Base-by-base conservation (phyloP, 176 grass and related monocot species). In the maize (Zea mays) region DNA sequence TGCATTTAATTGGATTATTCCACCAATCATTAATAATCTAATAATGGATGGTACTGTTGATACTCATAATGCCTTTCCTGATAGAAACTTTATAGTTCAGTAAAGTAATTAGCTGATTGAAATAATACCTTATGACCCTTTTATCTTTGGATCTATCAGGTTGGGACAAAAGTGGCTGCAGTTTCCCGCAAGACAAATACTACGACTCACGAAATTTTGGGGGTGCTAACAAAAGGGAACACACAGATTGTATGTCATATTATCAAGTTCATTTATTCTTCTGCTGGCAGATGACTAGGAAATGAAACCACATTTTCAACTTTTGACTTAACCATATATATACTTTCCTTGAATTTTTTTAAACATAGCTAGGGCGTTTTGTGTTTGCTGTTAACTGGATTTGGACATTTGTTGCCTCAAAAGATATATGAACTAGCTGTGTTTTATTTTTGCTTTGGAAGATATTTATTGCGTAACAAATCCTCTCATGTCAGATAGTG, bases 301-400 rank as follows among this genome's bases (percentile, higher is more conserved):
- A 42, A 49, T 80, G 71, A 9, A 38, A 63, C 45, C 37, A 34
- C 44, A 67, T 66, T 65, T 83, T 73, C 20, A 51, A 67, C 7
- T 74, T 50, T 79, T 65, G 19, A 44, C 37, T 19, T 74, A 50
- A 48, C 3, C 8, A 41, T 48, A 21, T 55, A 72, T 55, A 72
- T 66, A 7, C 19, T n/a, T 85, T 27, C 44, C 54, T 51, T 33
- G 35, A 5, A 63, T 11, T 56, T 2, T 38, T 37, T 42, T 20
- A 54, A 66, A 36, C 37, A n/a, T 76, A 55, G 3, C 14, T 69
- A 62, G 43, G 2, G 10, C 43, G 19, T 50, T 59, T 62, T 19
- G 34, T 69, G 20, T 62, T 58, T 54, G 33, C 11, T 66, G 41
- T 56, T 86, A 57, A 72, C 47, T 82, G 60, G 49, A 82, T 81